phyloP scores from a whole-genome alignment of 2,329 filamentous ascomycete genomes.

The Verticillium tricorpus region DNA sequence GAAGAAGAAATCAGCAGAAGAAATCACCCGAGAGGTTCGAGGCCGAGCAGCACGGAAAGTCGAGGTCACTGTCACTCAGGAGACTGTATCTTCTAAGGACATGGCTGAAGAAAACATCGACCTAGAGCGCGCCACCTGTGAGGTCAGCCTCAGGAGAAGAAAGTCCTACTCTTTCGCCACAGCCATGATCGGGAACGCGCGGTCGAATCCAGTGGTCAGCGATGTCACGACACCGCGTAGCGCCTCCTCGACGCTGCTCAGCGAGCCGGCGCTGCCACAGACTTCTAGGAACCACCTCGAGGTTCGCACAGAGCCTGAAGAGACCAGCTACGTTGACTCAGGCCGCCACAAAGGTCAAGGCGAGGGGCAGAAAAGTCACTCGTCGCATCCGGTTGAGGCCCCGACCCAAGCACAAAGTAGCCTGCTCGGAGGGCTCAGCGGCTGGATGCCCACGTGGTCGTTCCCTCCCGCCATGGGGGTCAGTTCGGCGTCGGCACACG shows the following conservation, averaged over 20 bases:
- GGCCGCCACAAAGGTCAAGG: slow-evolving; percentile 11
- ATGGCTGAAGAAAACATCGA: background rate
- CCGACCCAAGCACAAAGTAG: slow-evolving; percentile 19
- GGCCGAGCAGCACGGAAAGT: slow-evolving; percentile 39
- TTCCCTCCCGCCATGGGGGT: slow-evolving; percentile 19
- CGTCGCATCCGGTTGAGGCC: slow-evolving; percentile 14
- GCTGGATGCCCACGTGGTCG: slow-evolving; percentile 41
- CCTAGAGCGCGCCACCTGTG: background rate
- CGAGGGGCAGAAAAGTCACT: background rate
- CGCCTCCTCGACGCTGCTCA: slow-evolving; percentile 40
- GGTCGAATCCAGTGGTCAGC: slow-evolving; percentile 22
- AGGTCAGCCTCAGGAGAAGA: slow-evolving; percentile 5
- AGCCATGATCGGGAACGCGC: slow-evolving; percentile 27
- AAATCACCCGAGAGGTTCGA: slow-evolving; percentile 50
- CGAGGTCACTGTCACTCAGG: slow-evolving; percentile 5
- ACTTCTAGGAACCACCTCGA: slow-evolving; percentile 49
- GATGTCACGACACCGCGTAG: slow-evolving; percentile 24
- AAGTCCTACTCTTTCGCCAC: slow-evolving; percentile 32
- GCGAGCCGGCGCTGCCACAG: slow-evolving; percentile 53
- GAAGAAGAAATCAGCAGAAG: slow-evolving; percentile 52
- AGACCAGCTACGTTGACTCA: slow-evolving; percentile 15
- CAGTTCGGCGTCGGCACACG: slow-evolving; percentile 13
- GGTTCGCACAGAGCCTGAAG: slow-evolving; percentile 32
- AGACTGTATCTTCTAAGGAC: background rate
- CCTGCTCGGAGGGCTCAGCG: slow-evolving; percentile 33